phyloP scores from a whole-genome alignment of 345 rosid genomes.

The Clausena lansium region DNA sequence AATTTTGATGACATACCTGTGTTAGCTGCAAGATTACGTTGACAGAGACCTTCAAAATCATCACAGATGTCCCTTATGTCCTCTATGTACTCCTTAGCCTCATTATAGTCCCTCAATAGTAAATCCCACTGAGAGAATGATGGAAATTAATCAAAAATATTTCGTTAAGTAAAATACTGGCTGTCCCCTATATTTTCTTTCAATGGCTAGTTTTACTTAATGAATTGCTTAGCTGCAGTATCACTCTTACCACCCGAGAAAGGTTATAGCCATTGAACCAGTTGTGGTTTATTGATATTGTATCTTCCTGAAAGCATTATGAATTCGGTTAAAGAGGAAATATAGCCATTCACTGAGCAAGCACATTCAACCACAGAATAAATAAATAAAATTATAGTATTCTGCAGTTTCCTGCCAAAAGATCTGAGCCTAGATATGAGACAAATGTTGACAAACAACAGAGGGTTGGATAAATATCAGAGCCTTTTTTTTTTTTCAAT shows the following conservation, averaged over 20 bases:
- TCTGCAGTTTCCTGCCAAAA: background rate
- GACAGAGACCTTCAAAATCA: slow-evolving; percentile 88
- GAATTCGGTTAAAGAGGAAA: slow-evolving; percentile 13
- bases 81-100: slow-evolving; percentile 80
- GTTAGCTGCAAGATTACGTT: slow-evolving; percentile 92
- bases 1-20: slow-evolving; percentile 51
- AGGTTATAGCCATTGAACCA: slow-evolving; percentile 89
- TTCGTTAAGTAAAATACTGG: slow-evolving; percentile 1
- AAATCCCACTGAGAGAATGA: slow-evolving; percentile 69
- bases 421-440: background rate
- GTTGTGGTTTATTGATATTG: slow-evolving; percentile 90
- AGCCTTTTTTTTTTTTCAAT: background rate
- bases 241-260: slow-evolving; percentile 77
- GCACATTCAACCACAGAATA: background rate
- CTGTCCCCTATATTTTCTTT: background rate
- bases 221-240: slow-evolving; percentile 10
- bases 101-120: slow-evolving; percentile 71
- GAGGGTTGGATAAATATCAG: background rate
- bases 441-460: background rate
- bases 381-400: no score
- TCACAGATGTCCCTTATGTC: slow-evolving; percentile 86
- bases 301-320: slow-evolving; percentile 69
- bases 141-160: slow-evolving; percentile 7
- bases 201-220: slow-evolving; percentile 6
- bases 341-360: background rate